Evolutionary conservation across 495 filamentous ascomycete species (phyloP).

Genomic region (Aspergillus baeticus): DNA sequence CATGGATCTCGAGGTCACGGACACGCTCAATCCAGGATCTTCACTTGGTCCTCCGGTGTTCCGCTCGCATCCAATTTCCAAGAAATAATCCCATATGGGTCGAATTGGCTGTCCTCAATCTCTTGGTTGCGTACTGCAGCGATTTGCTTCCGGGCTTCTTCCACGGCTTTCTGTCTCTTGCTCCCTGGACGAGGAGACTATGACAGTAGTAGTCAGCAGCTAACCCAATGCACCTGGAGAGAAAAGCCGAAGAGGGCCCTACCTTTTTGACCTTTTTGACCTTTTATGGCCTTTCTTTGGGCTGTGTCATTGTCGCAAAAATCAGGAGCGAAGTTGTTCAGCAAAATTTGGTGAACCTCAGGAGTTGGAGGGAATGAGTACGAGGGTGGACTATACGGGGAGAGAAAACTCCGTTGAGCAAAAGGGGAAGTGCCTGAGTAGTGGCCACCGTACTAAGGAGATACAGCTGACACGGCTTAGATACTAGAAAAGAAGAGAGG

Average conservation of each 20-base stretch:
- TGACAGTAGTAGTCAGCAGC: background rate
- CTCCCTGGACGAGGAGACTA: background rate
- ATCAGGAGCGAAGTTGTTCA: background rate
- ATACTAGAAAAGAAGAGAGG: no score
- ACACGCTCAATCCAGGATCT: background rate
- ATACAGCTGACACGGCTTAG: no score
- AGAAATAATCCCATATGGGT: background rate
- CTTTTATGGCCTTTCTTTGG: background rate
- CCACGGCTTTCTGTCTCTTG: background rate
- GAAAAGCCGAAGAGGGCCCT: background rate
- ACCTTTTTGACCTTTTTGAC: background rate
- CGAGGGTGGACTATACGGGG: no score
- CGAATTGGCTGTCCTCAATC: background rate
- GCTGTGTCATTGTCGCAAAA: background rate
- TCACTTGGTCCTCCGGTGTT: background rate
- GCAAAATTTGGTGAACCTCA: background rate
- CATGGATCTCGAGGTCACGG: background rate
- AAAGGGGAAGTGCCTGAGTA: no score
- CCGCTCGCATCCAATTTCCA: background rate
- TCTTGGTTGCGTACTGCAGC: background rate
- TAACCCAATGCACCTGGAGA: background rate
- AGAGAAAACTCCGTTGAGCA: no score
- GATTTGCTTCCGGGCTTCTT: background rate
- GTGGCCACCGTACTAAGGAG: no score
- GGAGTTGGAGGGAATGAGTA: no score